A percentile compares a stretch with the other conserved stretches of the same genome.
Evolutionary conservation across 331 rosid genomes (phyloP).

Genomic region (Spiraea crenata): DNA sequence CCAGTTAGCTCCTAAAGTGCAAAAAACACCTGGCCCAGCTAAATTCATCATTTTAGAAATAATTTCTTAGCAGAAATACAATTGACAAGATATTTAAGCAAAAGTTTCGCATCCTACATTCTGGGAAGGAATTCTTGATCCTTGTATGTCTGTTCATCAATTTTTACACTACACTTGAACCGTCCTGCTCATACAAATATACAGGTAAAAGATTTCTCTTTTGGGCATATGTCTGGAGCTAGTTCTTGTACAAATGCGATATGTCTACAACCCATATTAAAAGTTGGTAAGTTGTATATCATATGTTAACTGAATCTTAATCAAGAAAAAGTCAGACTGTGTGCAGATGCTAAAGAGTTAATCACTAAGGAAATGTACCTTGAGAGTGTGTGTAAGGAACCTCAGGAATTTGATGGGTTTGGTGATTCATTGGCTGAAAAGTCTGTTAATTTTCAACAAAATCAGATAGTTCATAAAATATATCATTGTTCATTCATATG

Average conservation of each 20-base stretch:
- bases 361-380: not conserved
- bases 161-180: constrained; percentile 59
- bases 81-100: too few relatives aligned
- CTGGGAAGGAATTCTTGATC: constrained; percentile 47
- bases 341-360: not conserved
- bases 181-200: constrained; percentile 56
- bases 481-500: too few relatives aligned
- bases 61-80: too few relatives aligned
- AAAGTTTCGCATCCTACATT: constrained; percentile 79
- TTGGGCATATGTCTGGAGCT: constrained; percentile 57
- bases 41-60: too few relatives aligned
- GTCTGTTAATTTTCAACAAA: too few relatives aligned
- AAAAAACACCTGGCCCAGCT: too few relatives aligned
- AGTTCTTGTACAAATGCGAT: constrained; percentile 54
- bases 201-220: constrained; percentile 55
- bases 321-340: not conserved
- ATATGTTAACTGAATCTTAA: not conserved
- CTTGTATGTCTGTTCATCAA: constrained; percentile 52
- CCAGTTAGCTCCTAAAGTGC: too few relatives aligned
- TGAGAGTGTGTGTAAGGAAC: too few relatives aligned
- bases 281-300: constrained; percentile 7
- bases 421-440: constrained; percentile 28
- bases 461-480: too few relatives aligned
- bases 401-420: constrained; percentile 28
- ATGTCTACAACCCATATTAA: constrained; percentile 33